phyloP scores from a whole-genome alignment of 371 early-diverging fungal species.

The Dentiscutata heterogama region DNA sequence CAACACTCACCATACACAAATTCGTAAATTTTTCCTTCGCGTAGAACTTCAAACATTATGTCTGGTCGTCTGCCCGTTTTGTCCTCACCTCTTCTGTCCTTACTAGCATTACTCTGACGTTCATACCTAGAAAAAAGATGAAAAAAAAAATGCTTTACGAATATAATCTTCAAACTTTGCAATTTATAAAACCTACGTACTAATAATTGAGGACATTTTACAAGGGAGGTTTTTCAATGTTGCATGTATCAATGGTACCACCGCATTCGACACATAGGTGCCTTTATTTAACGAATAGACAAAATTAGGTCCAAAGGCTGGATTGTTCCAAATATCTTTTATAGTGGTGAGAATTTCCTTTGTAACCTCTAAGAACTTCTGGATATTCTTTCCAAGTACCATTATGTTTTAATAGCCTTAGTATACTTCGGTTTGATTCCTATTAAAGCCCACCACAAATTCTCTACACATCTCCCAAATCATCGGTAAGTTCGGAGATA shows the following conservation, averaged over 20 bases:
- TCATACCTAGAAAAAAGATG: constrained; percentile 15
- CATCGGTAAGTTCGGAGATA: background rate
- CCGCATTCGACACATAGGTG: constrained; percentile 19
- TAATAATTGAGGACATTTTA: constrained; percentile 9
- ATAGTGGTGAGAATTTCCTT: constrained; percentile 10
- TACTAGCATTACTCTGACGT: constrained; percentile 13
- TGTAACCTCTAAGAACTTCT: constrained; percentile 18
- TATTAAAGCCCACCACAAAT: too few species aligned
- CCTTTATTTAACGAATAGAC: constrained; percentile 28
- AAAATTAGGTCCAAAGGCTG: constrained; percentile 25
- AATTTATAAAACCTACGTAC: background rate
- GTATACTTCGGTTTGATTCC: background rate
- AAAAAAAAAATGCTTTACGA: background rate
- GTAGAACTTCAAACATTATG: constrained; percentile 20
- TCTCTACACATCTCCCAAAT: too few species aligned
- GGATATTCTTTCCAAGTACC: constrained; percentile 11
- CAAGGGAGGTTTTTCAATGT: background rate
- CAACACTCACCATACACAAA: constrained; percentile 22
- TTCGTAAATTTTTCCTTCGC: constrained; percentile 5
- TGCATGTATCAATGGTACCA: constrained; percentile 8
- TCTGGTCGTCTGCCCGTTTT: constrained; percentile 16
- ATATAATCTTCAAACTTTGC: background rate
- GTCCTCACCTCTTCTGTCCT: constrained; percentile 9
- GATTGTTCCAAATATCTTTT: constrained; percentile 28
- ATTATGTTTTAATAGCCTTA: constrained; percentile 13